Evolutionary conservation across 768 basidiomycete species (phyloP).

Genomic region (Hypholoma fasciculare): DNA sequence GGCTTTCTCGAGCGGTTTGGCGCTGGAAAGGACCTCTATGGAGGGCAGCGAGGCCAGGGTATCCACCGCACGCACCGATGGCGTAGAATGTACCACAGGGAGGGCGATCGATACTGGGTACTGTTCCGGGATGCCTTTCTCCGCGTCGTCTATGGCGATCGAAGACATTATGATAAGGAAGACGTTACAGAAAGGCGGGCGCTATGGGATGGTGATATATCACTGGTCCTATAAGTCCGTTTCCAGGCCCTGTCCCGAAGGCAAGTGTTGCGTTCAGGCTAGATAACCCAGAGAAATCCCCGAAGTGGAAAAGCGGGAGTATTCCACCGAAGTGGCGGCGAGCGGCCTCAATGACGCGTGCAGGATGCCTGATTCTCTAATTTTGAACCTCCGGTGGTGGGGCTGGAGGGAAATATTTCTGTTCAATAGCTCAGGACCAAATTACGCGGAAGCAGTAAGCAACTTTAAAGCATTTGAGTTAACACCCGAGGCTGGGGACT

Average conservation of each 20-base stretch:
- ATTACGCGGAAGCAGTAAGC: not conserved
- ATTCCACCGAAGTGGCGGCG: slow-evolving; percentile 39
- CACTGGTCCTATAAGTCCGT: slow-evolving; percentile 16
- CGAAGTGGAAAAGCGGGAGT: slow-evolving; percentile 28
- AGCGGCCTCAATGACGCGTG: slow-evolving; percentile 18
- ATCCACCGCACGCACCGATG: slow-evolving; percentile 6
- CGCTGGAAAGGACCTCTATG: not conserved
- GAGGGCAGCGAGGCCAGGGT: slow-evolving; percentile 1
- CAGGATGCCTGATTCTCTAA: not conserved
- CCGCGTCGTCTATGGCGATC: slow-evolving; percentile 32
- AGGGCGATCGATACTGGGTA: slow-evolving; percentile 21
- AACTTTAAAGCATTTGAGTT: too few relatives aligned
- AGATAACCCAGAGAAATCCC: slow-evolving; percentile 39
- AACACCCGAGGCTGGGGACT: too few relatives aligned
- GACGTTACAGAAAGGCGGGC: slow-evolving; percentile 2
- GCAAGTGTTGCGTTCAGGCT: slow-evolving; percentile 30
- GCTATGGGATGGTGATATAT: slow-evolving; percentile 19
- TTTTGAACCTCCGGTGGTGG: not conserved
- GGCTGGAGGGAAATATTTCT: not conserved
- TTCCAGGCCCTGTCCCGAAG: slow-evolving; percentile 19
- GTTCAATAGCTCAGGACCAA: not conserved
- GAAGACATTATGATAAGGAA: slow-evolving; percentile 18
- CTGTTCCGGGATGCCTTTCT: slow-evolving; percentile 34
- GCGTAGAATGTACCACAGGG: slow-evolving; percentile 10
- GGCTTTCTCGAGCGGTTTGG: slow-evolving; percentile 3